Evolutionary conservation across 78 protist genomes (phyloP).

Genomic region (Emiliania huxleyi): DNA sequence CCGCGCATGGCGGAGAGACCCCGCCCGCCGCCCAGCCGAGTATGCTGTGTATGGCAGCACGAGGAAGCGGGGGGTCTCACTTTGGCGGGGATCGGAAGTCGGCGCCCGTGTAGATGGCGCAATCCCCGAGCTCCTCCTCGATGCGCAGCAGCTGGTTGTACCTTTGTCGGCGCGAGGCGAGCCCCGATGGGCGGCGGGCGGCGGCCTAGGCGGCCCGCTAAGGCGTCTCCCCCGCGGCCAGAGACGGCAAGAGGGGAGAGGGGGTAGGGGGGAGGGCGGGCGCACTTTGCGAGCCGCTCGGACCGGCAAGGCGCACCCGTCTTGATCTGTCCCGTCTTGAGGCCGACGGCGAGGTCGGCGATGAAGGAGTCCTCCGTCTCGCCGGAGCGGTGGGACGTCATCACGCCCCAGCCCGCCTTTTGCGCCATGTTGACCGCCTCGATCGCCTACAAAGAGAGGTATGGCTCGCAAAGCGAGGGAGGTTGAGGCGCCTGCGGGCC

Average conservation of each 20-base stretch:
- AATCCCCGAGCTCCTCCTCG: conserved; percentile 71
- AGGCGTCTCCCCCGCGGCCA: too few relatives aligned
- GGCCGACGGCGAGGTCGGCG: conserved; percentile 97
- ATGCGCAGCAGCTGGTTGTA: conserved; percentile 98
- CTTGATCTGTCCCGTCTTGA: conserved; percentile 98
- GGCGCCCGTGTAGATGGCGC: conserved; percentile 29
- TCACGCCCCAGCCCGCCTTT: conserved; percentile 90
- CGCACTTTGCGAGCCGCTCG: not conserved
- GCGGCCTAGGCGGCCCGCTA: too few relatives aligned
- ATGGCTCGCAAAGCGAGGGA: too few relatives aligned
- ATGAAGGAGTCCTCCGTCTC: conserved; percentile 88
- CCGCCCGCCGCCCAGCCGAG: too few relatives aligned
- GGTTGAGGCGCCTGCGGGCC: too few relatives aligned
- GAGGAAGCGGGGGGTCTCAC: too few relatives aligned
- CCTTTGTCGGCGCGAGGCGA: too few relatives aligned
- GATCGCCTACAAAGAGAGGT: too few relatives aligned
- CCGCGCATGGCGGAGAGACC: too few relatives aligned
- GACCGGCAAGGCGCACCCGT: conserved; percentile 99
- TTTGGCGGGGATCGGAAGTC: not conserved
- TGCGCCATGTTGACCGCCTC: conserved; percentile 77
- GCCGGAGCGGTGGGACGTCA: conserved; percentile 98
- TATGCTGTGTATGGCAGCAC: too few relatives aligned
- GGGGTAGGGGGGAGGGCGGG: not conserved
- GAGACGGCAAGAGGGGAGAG: not conserved
- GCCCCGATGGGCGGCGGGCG: conserved; percentile 92